Evolutionary conservation across 495 filamentous ascomycete species (phyloP), one percentile per base, ranked within the genome.

Genomic region (Aspergillus haitiensis): DNA sequence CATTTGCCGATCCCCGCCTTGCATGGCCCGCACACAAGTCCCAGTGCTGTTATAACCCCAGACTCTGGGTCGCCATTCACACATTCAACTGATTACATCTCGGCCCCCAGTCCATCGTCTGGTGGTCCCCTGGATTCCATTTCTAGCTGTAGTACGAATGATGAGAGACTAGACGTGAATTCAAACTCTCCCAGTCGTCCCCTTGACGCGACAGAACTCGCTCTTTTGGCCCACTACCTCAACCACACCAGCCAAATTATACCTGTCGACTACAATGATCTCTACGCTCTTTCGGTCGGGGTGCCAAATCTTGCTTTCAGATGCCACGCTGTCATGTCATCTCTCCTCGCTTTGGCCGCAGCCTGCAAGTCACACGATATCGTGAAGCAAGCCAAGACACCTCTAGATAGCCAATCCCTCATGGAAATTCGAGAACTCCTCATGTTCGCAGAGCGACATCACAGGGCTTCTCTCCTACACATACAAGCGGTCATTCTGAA

Each of bases 281-380:
- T 71, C 47, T 73, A 76, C 56, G 66, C 72, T 6, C 61, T 79
- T 0, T 71, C 75, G n/a, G 59, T 77, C 16, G 70, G 75, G 9
- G 75, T 79, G 31, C 75, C 75, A 1, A 71, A 68, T 54, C 61
- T 79, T n/a, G 76, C 75, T 2, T 74, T 72, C 59, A 63, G 71
- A 27, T 69, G 73, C 67, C 70, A 67, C 32, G 63, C 65, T 6
- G 71, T 79, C 5, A 76, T 79, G 75, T 67, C 64, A 27, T 79
- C 76, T 0, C 63, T 78, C 33, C 64, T 78, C 16, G 72, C 74
- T 6, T 55, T 79, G 45, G 69, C 75, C 4, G 75, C 72, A 42
- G 62, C 72, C 32, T 79, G 75, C 66, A 72, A 71, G 47, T 75
- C 69, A 52, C 64, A 67, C 44, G 72, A 79, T 48, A 67, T 78